Evolutionary conservation across 371 early-diverging fungal species (phyloP), one percentile per base, ranked within the genome.

Genomic region (Mortierella sp.): DNA sequence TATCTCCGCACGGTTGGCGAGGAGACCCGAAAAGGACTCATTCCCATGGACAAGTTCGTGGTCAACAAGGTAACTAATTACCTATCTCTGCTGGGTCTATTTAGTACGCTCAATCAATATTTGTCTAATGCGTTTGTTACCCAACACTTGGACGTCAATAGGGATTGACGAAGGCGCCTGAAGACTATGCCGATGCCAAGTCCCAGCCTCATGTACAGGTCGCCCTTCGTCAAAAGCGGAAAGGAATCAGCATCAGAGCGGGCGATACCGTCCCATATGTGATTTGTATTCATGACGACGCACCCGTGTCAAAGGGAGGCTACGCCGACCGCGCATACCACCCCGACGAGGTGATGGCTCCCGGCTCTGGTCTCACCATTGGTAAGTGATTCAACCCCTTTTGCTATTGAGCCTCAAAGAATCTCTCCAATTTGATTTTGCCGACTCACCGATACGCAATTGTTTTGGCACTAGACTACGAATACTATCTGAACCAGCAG

Each of bases 191-290:
- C 1, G 97, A 99, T 88, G 92, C 92, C 27, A 96, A 95, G 79
- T 88, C 91, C 7, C 99, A 97, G 78, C 99, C 99, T 1, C 99
- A 99, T 81, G 99, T 99, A 16, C 95, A 94, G 79, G 99, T 99
- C 0, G 99, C 99, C 5, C 87, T 97, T 11, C 93, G 96, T 7
- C 90, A 99, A 91, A 93, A 96, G 80, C 89, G 90, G 49, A 85
- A 82, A 71, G 98, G 98, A 29, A 82, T 91, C 43, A 89, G 90
- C 18, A 95, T 95, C 41, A 91, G 95, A 41, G 90, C 93, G 8
- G 99, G 99, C 43, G 99, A 99, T 77, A 98, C 99, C 1, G 93
- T 99, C 16, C 97, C 98, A 0, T 99, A 98, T 86, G 95, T 99
- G 3, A 98, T 99, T 55, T 98, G 99, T 77, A 87, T 92, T 71